Conservation (phyloP, 2,329 filamentous ascomycete species). For the Plenodomus biglobosus region DNA sequence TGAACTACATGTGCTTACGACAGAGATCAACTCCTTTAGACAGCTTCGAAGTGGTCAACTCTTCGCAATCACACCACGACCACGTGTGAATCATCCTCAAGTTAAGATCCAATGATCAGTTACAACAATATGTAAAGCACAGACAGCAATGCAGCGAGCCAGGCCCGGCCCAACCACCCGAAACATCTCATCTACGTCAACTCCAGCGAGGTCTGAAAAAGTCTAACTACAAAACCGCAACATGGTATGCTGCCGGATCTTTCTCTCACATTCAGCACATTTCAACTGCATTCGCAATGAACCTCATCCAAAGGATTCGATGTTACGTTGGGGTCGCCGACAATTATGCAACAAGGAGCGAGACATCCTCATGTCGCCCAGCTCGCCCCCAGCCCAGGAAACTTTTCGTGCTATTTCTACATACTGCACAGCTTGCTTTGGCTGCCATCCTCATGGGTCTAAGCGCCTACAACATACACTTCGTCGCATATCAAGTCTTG, state of each 20-base stretch:
- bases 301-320: neutral
- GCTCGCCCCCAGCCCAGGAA: conserved; percentile 6
- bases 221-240: conserved; percentile 2
- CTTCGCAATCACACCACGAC: no score
- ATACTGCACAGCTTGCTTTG: conserved; percentile 42
- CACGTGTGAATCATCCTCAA: no score
- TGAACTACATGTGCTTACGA: no score
- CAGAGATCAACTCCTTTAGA: no score
- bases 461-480: conserved; percentile 49
- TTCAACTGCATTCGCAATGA: neutral
- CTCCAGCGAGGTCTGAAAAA: neutral
- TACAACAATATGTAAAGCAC: neutral
- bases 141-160: neutral
- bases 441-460: conserved; percentile 53
- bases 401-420: conserved; percentile 20
- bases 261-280: conserved; percentile 1
- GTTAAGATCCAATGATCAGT: neutral
- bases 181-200: conserved; percentile 1
- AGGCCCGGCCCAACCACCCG: conserved; percentile 1
- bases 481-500: conserved; percentile 48
- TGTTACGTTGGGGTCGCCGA: neutral
- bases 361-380: conserved; percentile 1
- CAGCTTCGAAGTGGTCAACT: no score
- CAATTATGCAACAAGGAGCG: conserved; percentile 1
- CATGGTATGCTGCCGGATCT: conserved; percentile 3